Conservation (phyloP, 768 basidiomycete genomes). For the Leccinellum rugosiceps region DNA sequence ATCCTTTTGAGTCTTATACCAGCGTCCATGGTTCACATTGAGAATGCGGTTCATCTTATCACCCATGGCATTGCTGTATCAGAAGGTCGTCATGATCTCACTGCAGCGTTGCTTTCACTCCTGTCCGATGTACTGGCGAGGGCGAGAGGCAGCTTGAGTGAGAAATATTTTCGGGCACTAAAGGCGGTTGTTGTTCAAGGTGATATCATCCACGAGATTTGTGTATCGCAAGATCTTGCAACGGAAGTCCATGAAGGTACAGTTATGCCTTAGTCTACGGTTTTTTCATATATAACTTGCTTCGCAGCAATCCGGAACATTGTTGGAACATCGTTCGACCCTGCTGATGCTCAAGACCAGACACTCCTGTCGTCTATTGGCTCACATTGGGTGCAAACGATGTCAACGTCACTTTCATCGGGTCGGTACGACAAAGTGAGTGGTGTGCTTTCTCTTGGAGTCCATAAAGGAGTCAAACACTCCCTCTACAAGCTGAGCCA, state of each 20-base stretch:
- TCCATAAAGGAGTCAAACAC: neutral
- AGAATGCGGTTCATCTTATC: conserved; percentile 38
- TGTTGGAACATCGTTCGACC: conserved; percentile 39
- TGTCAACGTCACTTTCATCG: conserved; percentile 14
- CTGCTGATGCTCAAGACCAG: conserved; percentile 36
- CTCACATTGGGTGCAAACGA: conserved; percentile 38
- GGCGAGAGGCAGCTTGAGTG: conserved; percentile 26
- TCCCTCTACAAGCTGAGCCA: conserved; percentile 11
- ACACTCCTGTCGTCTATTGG: conserved; percentile 39
- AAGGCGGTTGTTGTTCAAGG: conserved; percentile 42
- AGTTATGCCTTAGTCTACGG: neutral
- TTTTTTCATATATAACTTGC: neutral
- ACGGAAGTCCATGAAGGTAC: conserved; percentile 36
- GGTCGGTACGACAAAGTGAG: conserved; percentile 12
- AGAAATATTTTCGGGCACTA: conserved; percentile 32
- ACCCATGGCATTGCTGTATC: conserved; percentile 33
- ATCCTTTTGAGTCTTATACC: conserved; percentile 29
- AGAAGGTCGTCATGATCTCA: conserved; percentile 18
- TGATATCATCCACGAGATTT: conserved; percentile 33
- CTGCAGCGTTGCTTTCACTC: conserved; percentile 35
- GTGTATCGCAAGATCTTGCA: conserved; percentile 28
- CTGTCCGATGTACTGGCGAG: conserved; percentile 36
- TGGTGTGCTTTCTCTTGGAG: neutral
- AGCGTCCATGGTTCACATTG: conserved; percentile 30
- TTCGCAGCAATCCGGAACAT: conserved; percentile 41